Base-by-base conservation (phyloP, 371 early-diverging fungal species). In the Mortierella sp. region DNA sequence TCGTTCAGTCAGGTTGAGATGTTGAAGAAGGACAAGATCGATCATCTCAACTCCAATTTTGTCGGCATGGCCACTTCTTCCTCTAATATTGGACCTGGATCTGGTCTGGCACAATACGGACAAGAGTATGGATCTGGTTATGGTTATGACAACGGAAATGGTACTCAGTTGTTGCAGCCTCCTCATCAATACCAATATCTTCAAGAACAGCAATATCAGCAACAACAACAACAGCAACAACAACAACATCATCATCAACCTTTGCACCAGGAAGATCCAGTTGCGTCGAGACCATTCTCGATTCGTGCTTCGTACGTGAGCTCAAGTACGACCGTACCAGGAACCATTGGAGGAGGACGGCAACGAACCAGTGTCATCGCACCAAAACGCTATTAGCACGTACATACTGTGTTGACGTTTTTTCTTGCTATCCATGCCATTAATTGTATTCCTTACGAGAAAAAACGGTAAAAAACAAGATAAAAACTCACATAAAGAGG, bases 1-100 rank as follows among this genome's bases (percentile, higher is more conserved):
- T 61, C 78, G 6, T 76, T 76, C 48, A 70, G 64, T 27, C 60
- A 76, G n/a, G 70, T 70, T 41, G 70, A 76, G 42, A 76, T 76
- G 78, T 65, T 65, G 59, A 76, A 76, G 54, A 76, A 76, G 60
- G 78, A 76, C 70, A 76, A 70, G 70, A 61, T 76, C 21, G 54
- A 76, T 15, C 42, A 41, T 9, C 41, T 64, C 26, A 70, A 69
- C 41, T 31, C 61, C 15, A 70, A 52, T n/a, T 62, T 70, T 57
- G 70, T 76, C 34, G 78, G 78, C 7, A 65, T 76, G 62, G 78
- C 62, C 24, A 51, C 57, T 6, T 41, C 56, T 3, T 32, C 41
- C 19, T 43, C 60, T 6, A 64, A 60, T 15, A 41, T 26, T 30
- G 71, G 64, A 1, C 12, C 43, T 12, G 56, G 60, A 12, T 49